Percentiles rank a stretch among this genome's conserved stretches.
These are phyloP conservation scores for Penicillium vulpinum DNA, from an alignment of 2,329 filamentous ascomycete genomes.

Conservation along the genomic window DNA sequence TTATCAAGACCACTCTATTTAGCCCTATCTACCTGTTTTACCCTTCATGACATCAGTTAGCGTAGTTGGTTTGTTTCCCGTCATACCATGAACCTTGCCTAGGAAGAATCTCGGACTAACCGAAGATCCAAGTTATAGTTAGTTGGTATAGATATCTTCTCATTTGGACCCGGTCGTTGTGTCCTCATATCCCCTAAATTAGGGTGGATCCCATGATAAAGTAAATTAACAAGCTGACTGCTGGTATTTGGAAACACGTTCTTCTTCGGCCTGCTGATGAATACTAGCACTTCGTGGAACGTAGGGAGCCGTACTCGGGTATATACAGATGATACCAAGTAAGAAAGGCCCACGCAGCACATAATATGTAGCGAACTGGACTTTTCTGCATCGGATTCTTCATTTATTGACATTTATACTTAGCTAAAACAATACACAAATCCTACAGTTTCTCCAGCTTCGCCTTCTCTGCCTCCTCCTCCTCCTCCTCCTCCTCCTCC, in stretches of 20 bases:
- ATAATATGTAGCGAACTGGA: background rate
- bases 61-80: background rate
- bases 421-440: background rate
- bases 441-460: background rate
- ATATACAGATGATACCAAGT: background rate
- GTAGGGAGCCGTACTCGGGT: background rate
- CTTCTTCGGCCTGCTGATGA: background rate
- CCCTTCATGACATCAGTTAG: background rate
- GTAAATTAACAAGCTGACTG: too few relatives aligned
- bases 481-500: slow-evolving; percentile 21
- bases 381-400: background rate
- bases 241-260: background rate
- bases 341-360: too few relatives aligned
- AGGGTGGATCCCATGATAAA: background rate
- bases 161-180: too few relatives aligned
- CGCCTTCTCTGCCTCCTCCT: slow-evolving; percentile 12
- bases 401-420: background rate
- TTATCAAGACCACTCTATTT: background rate
- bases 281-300: background rate
- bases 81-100: background rate
- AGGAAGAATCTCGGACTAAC: background rate
- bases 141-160: too few relatives aligned
- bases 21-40: background rate
- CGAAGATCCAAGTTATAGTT: background rate
- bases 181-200: too few relatives aligned